Conservation (phyloP, 202 grass and related monocot species). For the Alloteropsis angusta region DNA sequence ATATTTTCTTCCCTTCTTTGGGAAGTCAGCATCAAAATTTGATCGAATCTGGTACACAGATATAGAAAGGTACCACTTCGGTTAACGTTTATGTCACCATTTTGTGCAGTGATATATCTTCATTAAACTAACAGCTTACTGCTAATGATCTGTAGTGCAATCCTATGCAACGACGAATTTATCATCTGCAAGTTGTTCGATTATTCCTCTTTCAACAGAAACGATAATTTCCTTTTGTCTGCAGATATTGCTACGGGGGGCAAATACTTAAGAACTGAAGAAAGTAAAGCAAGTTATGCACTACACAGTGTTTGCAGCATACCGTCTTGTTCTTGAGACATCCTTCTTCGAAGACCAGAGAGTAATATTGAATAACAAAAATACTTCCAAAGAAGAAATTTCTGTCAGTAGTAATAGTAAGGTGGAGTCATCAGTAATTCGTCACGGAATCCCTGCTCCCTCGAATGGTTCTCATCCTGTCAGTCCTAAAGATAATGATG, state of each 20-base stretch:
- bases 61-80: background rate
- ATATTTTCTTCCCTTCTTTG: background rate
- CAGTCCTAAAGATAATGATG: background rate
- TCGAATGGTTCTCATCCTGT: constrained; percentile 1
- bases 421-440: background rate
- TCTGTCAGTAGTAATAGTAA: constrained; percentile 9
- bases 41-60: background rate
- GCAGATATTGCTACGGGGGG: constrained; percentile 78
- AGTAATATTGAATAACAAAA: constrained; percentile 43
- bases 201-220: background rate
- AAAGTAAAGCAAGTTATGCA: constrained; percentile 72
- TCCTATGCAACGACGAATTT: background rate
- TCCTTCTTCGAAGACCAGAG: constrained; percentile 94
- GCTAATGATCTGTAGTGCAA: background rate
- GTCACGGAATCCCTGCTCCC: background rate
- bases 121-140: background rate
- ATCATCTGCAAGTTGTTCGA: background rate
- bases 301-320: constrained; percentile 86
- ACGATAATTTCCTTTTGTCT: constrained; percentile 4
- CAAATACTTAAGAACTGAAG: constrained; percentile 61
- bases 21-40: background rate
- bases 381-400: constrained; percentile 19
- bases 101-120: background rate
- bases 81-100: background rate
- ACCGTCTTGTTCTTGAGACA: constrained; percentile 74